phyloP scores from a whole-genome alignment of 1,284 basidiomycete species.

The Pseudozyma tsukubaensis region DNA sequence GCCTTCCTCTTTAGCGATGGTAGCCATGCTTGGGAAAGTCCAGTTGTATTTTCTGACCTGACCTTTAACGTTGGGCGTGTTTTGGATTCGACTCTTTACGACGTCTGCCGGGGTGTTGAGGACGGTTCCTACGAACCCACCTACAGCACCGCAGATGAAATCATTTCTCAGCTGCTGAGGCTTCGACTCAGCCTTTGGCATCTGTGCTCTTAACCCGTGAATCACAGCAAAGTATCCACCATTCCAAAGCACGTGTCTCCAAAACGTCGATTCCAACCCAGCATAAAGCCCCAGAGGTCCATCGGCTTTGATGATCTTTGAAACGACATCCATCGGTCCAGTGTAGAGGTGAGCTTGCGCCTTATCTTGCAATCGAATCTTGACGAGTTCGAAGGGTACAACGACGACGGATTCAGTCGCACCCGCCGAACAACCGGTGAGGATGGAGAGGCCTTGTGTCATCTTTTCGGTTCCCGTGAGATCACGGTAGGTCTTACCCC shows the following conservation, averaged over 20 bases:
- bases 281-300: constrained; percentile 84
- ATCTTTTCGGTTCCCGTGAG: constrained; percentile 81
- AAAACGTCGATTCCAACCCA: constrained; percentile 64
- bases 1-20: constrained; percentile 91
- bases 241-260: constrained; percentile 72
- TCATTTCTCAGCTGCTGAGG: constrained; percentile 86
- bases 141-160: constrained; percentile 87
- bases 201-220: constrained; percentile 79
- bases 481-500: constrained; percentile 73
- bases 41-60: constrained; percentile 83
- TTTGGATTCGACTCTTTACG: constrained; percentile 95
- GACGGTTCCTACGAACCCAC: constrained; percentile 84
- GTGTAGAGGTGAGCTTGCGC: constrained; percentile 82
- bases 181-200: constrained; percentile 80
- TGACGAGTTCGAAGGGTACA: constrained; percentile 96
- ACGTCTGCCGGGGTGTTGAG: constrained; percentile 88
- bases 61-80: constrained; percentile 71
- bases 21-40: constrained; percentile 77
- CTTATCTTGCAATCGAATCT: constrained; percentile 91
- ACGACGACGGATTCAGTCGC: constrained; percentile 94
- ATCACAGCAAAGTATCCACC: constrained; percentile 78
- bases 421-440: constrained; percentile 93
- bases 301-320: constrained; percentile 87
- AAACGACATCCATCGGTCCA: constrained; percentile 92
- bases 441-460: constrained; percentile 84